Evolutionary conservation across 345 rosid genomes (phyloP), one percentile per base, ranked within the genome.

Genomic region (Heritiera fomes): DNA sequence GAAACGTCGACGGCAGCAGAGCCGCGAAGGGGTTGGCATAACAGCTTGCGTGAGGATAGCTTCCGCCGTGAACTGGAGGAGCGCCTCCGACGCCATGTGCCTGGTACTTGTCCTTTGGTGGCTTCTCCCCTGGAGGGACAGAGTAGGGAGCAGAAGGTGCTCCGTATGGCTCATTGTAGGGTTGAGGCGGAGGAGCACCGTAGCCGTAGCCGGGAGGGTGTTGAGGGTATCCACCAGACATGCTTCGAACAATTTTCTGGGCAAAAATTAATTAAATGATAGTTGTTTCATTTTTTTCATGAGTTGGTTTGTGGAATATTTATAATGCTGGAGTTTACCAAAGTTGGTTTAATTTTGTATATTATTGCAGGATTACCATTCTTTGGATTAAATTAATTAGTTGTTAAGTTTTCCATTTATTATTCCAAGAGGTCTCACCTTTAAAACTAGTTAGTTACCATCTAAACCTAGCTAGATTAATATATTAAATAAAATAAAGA

Each of bases 1-100:
- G 91, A 79, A 95, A 96, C 53, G 87, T 73, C 63, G 97, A 96
- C 15, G 98, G 99, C 56, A 90, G 5, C 52, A 96, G 86, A 59
- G 98, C 76, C 1, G 89, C 82, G 62, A 93, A 93, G 32, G 99
- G 97, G 81, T 83, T 91, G 2, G 87, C 91, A 75, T 87, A 89
- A 17, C 85, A 53, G 0, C 77, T 80, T 17, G 80, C 62, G 0
- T 86, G 86, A 6, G 92, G 90, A 50, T 86, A 88, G 11, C 86
- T 78, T 5, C 86, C 82, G 1, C 83, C 82, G 0, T 81, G 79
- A 3, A 80, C 82, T 17, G 74, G 82, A n/a, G 83, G 83, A 58
- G 80, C 52, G 8, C 79, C 65, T 6, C 82, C 84, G 12, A 60
- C 79, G 40, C 83, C 86, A 47, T 80, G 63, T 7, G 85, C 66